A percentile compares a stretch with the other conserved stretches of the same genome.
Evolutionary conservation across 352 stramenopile genomes (phyloP).

Genomic region (Thraustochytrium sp.): DNA sequence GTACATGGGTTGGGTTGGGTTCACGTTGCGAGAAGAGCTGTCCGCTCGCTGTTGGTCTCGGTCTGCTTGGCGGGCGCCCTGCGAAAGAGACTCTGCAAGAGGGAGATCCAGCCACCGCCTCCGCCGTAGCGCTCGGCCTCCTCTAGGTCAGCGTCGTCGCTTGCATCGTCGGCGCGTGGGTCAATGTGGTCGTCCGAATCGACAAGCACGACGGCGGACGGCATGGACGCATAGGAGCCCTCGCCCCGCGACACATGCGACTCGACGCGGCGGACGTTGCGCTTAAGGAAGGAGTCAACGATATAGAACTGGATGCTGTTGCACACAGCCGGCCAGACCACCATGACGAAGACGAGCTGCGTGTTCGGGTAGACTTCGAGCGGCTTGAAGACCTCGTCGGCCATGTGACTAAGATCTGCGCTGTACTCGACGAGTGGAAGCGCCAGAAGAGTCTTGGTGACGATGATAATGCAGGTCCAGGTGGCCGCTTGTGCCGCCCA

Average conservation of each 20-base stretch:
- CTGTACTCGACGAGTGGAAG: background rate
- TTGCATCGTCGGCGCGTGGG: background rate
- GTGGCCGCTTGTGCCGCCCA: background rate
- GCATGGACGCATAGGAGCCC: background rate
- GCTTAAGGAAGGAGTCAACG: slow-evolving; percentile 27
- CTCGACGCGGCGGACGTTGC: background rate
- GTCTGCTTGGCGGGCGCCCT: background rate
- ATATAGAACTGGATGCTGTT: slow-evolving; percentile 42
- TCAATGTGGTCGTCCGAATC: background rate
- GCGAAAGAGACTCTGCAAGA: background rate
- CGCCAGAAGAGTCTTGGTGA: background rate
- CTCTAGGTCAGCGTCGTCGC: background rate
- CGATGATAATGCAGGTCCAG: slow-evolving; percentile 4
- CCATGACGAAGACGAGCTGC: slow-evolving; percentile 31
- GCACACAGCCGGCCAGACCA: slow-evolving; percentile 28
- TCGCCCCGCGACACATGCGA: background rate
- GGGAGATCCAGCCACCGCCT: background rate
- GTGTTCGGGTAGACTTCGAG: background rate
- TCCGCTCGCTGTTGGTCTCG: background rate
- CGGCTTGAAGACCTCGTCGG: background rate
- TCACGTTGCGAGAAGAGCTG: background rate
- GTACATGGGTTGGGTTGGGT: background rate
- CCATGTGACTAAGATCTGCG: background rate
- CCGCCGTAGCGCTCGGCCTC: background rate
- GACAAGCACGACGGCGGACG: background rate